Evolutionary conservation across 2,329 filamentous ascomycete genomes (phyloP), one percentile per base, ranked within the genome.

Genomic region (Bipolaris zeicola): DNA sequence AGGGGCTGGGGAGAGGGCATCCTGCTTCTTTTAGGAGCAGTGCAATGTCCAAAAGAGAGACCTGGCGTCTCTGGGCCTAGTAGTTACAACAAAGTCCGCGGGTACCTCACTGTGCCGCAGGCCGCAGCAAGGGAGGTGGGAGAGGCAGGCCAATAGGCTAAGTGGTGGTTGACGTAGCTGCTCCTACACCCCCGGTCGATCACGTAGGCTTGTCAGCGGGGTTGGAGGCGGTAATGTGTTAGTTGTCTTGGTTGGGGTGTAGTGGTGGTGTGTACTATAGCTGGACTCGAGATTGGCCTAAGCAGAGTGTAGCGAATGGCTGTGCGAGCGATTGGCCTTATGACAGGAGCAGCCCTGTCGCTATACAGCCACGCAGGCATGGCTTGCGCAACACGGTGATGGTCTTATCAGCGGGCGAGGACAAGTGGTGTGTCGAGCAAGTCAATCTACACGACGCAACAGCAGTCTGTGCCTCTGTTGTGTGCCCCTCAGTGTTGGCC

Each of bases 381-480:
- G 43, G 44, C 49, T 51, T 39, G 62, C 56, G 59, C 62, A 49
- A 58, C 55, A 67, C 55, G 52, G 44, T 47, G 24, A 51, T 45
- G 34, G 18, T 51, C 39, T 52, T 60, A 52, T 62, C 61, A 52
- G 59, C 56, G 42, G 49, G 31, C 55, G 42, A 49, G 24, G 42
- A 56, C 42, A 26, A 26, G 33, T 49, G 42, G 47, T 36, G 24
- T 26, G 24, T 26, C 50, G 41, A 39, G 34, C 26, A 39, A 43
- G 42, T 26, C 54, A 53, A 56, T 71, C 46, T 67, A 69, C 57
- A 43, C 67, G 69, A 43, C 67, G 69, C 67, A 65, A 70, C 70
- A 53, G 45, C 57, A 28, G 58, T 52, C 61, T 55, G 53, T 49
- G 48, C 61, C 50, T 36, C 38, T n/a, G n/a, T 16, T 41, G 33